Percentiles rank a stretch among this genome's conserved stretches.
Evolutionary conservation across 2,329 filamentous ascomycete genomes (phyloP).

Genomic region (Botrytis paeoniae): DNA sequence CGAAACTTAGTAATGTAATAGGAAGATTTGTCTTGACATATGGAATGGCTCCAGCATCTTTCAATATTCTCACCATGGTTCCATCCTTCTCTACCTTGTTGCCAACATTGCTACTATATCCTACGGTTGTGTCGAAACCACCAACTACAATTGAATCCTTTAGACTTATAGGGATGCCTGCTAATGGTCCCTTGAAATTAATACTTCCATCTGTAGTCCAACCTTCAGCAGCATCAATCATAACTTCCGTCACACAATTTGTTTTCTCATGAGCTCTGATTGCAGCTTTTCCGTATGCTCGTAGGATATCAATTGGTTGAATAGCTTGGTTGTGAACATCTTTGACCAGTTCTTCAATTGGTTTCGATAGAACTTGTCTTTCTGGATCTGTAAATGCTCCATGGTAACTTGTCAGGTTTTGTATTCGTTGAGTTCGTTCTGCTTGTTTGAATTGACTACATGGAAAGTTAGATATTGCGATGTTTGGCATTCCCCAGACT

Average conservation of each 20-base stretch:
- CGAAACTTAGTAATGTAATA: constrained; percentile 56
- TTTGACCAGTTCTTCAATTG: constrained; percentile 75
- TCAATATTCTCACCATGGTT: constrained; percentile 69
- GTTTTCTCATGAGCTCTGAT: constrained; percentile 80
- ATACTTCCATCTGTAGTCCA: constrained; percentile 60
- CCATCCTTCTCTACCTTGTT: constrained; percentile 78
- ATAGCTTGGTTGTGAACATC: constrained; percentile 69
- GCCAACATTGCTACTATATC: constrained; percentile 70
- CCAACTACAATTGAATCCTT: constrained; percentile 79
- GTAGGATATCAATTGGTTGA: constrained; percentile 70
- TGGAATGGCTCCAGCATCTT: constrained; percentile 83
- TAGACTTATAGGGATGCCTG: constrained; percentile 81
- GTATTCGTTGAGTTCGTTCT: constrained; percentile 68
- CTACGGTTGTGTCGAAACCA: constrained; percentile 81
- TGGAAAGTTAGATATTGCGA: constrained; percentile 34
- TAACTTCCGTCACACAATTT: constrained; percentile 85
- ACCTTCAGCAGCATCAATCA: constrained; percentile 72
- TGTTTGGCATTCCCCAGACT: neutral
- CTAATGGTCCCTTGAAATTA: constrained; percentile 77
- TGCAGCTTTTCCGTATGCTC: constrained; percentile 82
- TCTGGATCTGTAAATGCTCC: constrained; percentile 63
- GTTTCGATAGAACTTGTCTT: constrained; percentile 63
- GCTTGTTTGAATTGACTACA: constrained; percentile 73
- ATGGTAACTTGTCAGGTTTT: constrained; percentile 63
- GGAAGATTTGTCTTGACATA: constrained; percentile 93